phyloP scores from a whole-genome alignment of 306 rosid genomes.

The Vigna reflexopilosa region DNA sequence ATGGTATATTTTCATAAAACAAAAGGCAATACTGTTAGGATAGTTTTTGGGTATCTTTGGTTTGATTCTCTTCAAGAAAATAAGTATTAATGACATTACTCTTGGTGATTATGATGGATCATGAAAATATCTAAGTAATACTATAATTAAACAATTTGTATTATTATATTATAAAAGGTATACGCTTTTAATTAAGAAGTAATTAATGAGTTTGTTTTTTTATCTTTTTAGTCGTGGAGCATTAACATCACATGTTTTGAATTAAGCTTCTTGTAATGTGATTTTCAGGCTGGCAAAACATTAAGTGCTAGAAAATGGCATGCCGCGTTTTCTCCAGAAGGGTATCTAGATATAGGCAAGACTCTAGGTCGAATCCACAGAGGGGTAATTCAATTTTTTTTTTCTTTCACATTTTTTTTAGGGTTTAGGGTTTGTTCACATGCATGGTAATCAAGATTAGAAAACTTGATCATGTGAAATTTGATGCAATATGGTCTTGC shows the following conservation, averaged over 20 bases:
- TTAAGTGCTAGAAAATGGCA: constrained; percentile 92
- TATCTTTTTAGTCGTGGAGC: not conserved
- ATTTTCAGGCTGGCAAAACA: constrained; percentile 86
- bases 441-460: not conserved
- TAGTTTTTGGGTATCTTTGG: not conserved
- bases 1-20: not conserved
- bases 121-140: not conserved
- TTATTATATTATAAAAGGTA: not conserved
- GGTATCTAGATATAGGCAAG: constrained; percentile 82
- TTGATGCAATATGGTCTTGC: not conserved
- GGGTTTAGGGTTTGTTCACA: constrained; percentile 11
- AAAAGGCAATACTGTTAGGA: not conserved
- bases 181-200: not conserved
- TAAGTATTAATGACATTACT: not conserved
- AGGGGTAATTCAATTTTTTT: constrained; percentile 66
- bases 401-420: constrained; percentile 28
- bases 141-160: not conserved
- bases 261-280: constrained; percentile 26
- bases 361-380: constrained; percentile 84
- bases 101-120: not conserved
- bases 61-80: not conserved
- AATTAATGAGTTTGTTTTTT: not conserved
- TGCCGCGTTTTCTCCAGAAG: constrained; percentile 91
- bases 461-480: constrained; percentile 14
- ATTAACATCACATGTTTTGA: not conserved